These are phyloP conservation scores for Luffa aegyptiaca DNA, from an alignment of 306 rosid genomes.

Conservation along the genomic window DNA sequence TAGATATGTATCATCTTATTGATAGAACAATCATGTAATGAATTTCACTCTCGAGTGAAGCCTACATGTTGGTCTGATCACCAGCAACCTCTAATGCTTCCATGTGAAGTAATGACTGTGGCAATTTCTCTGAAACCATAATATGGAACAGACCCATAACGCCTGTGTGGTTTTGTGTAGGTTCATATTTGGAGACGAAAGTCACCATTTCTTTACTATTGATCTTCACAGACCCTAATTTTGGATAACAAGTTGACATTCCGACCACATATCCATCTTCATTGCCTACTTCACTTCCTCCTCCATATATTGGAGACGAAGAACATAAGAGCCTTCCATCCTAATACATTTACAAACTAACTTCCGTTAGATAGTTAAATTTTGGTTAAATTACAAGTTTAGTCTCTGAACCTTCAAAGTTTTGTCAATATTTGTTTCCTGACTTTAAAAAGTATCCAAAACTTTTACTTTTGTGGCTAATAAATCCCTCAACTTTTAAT, in stretches of 20 bases:
- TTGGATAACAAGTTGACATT: constrained; percentile 73
- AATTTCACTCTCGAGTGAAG: too few relatives aligned
- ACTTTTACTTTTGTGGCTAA: too few relatives aligned
- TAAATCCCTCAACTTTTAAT: too few relatives aligned
- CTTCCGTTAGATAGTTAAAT: too few relatives aligned
- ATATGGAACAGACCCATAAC: constrained; percentile 73
- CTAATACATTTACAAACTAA: constrained; percentile 14
- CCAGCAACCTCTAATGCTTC: background rate
- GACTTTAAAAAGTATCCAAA: too few relatives aligned
- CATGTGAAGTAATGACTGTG: constrained; percentile 16
- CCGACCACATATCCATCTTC: constrained; percentile 61
- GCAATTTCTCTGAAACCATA: constrained; percentile 51
- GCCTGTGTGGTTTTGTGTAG: constrained; percentile 36
- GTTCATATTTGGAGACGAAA: constrained; percentile 34
- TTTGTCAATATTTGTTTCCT: too few relatives aligned
- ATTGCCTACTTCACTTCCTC: constrained; percentile 55
- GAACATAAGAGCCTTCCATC: constrained; percentile 66
- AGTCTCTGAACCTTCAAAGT: too few relatives aligned
- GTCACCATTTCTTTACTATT: constrained; percentile 35
- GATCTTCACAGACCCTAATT: constrained; percentile 49
- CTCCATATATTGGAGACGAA: constrained; percentile 60
- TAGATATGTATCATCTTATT: too few relatives aligned
- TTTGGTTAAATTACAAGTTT: too few relatives aligned
- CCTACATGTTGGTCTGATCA: background rate
- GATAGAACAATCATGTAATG: too few relatives aligned